Evolutionary conservation across 176 grass and related monocot species (phyloP).

Genomic region (Ensete glaucum): DNA sequence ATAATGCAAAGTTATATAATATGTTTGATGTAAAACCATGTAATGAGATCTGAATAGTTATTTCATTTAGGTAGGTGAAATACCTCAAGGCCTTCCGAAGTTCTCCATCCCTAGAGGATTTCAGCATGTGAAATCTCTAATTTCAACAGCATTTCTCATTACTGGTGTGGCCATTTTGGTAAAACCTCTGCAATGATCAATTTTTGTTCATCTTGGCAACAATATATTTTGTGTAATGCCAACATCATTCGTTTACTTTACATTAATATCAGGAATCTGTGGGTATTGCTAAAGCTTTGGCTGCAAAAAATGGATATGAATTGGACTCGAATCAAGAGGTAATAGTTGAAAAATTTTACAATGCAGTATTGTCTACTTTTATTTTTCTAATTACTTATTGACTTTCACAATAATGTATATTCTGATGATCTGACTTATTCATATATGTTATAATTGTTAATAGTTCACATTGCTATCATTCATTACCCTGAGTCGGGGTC

Average conservation of each 20-base stretch:
- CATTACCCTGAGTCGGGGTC: background rate
- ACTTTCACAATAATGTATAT: background rate
- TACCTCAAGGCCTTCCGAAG: constrained; percentile 85
- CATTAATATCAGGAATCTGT: constrained; percentile 77
- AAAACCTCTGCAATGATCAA: background rate
- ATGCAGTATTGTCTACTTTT: constrained; percentile 1
- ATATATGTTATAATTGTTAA: background rate
- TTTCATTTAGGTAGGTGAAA: constrained; percentile 70
- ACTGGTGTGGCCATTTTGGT: constrained; percentile 99
- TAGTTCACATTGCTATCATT: background rate
- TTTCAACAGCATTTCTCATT: constrained; percentile 81
- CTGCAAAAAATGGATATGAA: constrained; percentile 92
- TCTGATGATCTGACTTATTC: background rate
- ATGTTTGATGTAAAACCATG: background rate
- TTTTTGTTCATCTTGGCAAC: constrained; percentile 10
- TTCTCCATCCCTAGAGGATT: constrained; percentile 82
- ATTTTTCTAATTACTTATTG: background rate
- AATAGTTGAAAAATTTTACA: constrained; percentile 1
- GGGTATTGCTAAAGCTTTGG: constrained; percentile 96
- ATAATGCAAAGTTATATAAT: background rate
- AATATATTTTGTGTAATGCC: constrained; percentile 1
- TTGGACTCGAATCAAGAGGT: constrained; percentile 97
- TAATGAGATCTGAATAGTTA: constrained; percentile 3
- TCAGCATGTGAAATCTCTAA: constrained; percentile 55
- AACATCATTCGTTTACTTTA: background rate